Evolutionary conservation across 169 alveolate genomes (phyloP), one percentile per base, ranked within the genome.

Genomic region (Plasmodium cynomolgi): DNA sequence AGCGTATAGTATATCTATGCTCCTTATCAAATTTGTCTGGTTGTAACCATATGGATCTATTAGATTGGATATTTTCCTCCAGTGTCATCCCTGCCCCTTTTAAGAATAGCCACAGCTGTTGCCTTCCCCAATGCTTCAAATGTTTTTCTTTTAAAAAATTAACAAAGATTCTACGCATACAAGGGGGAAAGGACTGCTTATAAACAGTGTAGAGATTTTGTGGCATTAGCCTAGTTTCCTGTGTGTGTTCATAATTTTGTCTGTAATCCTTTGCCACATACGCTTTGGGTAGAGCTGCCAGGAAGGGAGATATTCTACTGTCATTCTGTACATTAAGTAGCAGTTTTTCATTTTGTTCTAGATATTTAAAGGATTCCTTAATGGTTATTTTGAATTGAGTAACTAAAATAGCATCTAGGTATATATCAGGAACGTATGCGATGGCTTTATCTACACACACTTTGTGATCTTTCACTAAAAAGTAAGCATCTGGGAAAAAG

Each of bases 1-100:
- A 99, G 3, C 99, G 96, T 62, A 98, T 97, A 94, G 96, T 98
- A 96, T 98, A 98, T 77, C 97, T 97, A 92, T 98, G 98, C 92
- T 97, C 99, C 92, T 96, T 97, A 79, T 97, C 99, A 79, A 97
- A 97, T 75, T 97, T 96, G 47, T 93, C 95, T 0, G 97, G 75
- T 85, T 97, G 98, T 74, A 94, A 71, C 99, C 99, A 97, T 20
- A 97, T 81, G 37, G 98, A 95, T 71, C 98, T 93, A 95, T 97
- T 97, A 44, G 97, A 81, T 31, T 94, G 96, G n/a, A 97, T 93
- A 68, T 96, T 97, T 81, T 97, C 99, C 50, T 97, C 98, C 62
- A 97, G 94, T 62, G 96, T 96, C 97, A 97, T 95, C 1, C 99
- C 99, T 26, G 98, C 98, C 20, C 98, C 98, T 97, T 97, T 97